These are phyloP conservation scores for Scedosporium apiospermum DNA, from an alignment of 2,329 filamentous ascomycete species.

Conservation along the genomic window DNA sequence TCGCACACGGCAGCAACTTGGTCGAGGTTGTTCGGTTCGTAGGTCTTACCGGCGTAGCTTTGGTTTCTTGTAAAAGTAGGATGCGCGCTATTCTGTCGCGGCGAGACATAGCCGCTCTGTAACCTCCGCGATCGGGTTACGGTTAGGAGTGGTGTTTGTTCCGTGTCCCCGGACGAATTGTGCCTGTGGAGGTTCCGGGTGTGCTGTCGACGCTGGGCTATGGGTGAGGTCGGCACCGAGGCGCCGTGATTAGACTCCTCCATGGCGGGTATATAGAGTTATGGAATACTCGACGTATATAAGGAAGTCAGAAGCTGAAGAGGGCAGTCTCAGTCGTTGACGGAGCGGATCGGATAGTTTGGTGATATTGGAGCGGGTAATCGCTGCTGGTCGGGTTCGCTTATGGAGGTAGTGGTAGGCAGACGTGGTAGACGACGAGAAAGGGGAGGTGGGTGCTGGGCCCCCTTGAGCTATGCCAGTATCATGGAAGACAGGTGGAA, in stretches of 20 bases:
- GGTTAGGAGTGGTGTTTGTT: conserved; percentile 4
- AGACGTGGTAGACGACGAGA: neutral
- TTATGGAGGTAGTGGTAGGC: neutral
- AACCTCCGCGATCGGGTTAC: conserved; percentile 10
- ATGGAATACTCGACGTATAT: too few species aligned
- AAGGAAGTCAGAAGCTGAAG: neutral
- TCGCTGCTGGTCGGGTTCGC: too few species aligned
- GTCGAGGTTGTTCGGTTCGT: neutral
- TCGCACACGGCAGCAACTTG: neutral
- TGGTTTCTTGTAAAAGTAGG: conserved; percentile 25
- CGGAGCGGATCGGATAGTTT: too few species aligned
- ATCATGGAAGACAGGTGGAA: neutral
- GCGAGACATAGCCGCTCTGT: conserved; percentile 13
- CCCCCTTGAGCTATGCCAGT: neutral
- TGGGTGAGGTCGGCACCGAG: conserved; percentile 1
- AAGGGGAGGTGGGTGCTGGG: neutral
- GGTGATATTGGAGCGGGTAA: too few species aligned
- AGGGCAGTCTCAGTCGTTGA: too few species aligned
- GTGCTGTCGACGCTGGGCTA: neutral
- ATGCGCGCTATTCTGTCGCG: neutral
- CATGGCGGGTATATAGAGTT: neutral
- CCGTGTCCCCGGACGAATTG: neutral
- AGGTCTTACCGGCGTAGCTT: conserved; percentile 31
- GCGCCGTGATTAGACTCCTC: neutral
- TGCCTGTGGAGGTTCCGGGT: neutral